These are phyloP conservation scores for Oryza meridionalis DNA, from an alignment of 176 grass and related monocot species.

Conservation along the genomic window DNA sequence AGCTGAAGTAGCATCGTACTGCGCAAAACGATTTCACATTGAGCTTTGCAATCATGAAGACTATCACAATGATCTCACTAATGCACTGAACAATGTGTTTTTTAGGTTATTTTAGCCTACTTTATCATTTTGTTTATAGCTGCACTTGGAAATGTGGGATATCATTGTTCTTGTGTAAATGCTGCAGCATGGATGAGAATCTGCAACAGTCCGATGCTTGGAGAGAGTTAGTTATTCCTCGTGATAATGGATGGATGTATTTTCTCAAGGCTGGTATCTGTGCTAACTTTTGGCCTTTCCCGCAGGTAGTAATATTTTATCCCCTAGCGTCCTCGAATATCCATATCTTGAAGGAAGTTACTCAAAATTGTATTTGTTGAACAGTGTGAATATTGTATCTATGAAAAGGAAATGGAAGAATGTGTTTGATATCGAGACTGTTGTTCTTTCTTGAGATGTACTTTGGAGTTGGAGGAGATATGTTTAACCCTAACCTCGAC, in stretches of 20 bases:
- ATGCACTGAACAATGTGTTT: slow-evolving; percentile 9
- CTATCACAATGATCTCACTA: background rate
- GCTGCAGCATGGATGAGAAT: slow-evolving; percentile 30
- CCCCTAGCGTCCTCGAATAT: slow-evolving; percentile 21
- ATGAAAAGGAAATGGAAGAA: background rate
- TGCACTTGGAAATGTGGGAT: slow-evolving; percentile 1
- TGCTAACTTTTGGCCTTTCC: background rate
- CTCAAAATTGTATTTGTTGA: background rate
- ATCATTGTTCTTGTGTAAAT: slow-evolving; percentile 24
- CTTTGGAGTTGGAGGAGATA: slow-evolving; percentile 14
- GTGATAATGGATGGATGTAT: background rate
- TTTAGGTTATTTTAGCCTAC: slow-evolving; percentile 32
- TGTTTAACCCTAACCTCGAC: slow-evolving; percentile 19
- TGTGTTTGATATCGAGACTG: slow-evolving; percentile 15
- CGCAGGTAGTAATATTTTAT: slow-evolving; percentile 22
- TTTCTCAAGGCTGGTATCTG: slow-evolving; percentile 19
- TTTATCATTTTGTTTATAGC: slow-evolving; percentile 5
- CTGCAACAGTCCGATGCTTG: slow-evolving; percentile 20
- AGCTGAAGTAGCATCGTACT: slow-evolving; percentile 33
- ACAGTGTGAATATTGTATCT: slow-evolving; percentile 29
- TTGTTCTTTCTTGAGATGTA: slow-evolving; percentile 4
- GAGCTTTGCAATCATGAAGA: slow-evolving; percentile 10
- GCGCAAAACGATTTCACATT: slow-evolving; percentile 15
- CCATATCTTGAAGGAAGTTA: background rate
- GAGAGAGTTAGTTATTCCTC: slow-evolving; percentile 23